These are phyloP conservation scores for Xenosphaeropsis pyriputrescens DNA, from an alignment of 2,329 filamentous ascomycete species.

Conservation along the genomic window DNA sequence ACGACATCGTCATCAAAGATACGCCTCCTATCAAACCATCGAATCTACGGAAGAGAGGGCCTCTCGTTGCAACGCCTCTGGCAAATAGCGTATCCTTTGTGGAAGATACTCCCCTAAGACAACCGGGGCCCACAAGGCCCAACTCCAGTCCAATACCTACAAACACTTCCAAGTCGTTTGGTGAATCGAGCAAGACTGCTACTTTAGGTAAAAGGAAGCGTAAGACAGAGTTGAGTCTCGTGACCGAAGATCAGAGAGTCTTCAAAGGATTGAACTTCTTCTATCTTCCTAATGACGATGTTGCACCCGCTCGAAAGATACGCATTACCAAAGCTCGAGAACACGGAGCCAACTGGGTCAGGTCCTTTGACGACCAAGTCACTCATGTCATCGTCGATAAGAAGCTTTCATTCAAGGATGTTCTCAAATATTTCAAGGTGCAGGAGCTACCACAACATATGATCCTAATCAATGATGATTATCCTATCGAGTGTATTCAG, in stretches of 20 bases:
- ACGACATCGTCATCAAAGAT: slow-evolving; percentile 1
- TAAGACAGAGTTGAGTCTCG: slow-evolving; percentile 24
- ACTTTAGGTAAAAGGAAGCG: slow-evolving; percentile 28
- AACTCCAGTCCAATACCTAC: slow-evolving; percentile 3
- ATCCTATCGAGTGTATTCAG: slow-evolving; percentile 52
- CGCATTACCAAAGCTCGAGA: slow-evolving; percentile 64
- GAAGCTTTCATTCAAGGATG: slow-evolving; percentile 43
- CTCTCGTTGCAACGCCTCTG: background rate
- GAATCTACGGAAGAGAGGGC: background rate
- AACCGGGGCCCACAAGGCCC: slow-evolving; percentile 4
- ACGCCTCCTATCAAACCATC: slow-evolving; percentile 1
- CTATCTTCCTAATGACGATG: slow-evolving; percentile 72
- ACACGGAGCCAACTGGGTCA: slow-evolving; percentile 61
- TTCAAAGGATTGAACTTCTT: slow-evolving; percentile 50
- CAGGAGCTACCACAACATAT: slow-evolving; percentile 21
- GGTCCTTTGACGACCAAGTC: slow-evolving; percentile 35
- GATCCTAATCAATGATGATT: slow-evolving; percentile 51
- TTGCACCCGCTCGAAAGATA: slow-evolving; percentile 47
- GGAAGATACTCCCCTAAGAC: slow-evolving; percentile 1
- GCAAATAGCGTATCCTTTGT: slow-evolving; percentile 1
- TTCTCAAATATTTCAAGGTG: slow-evolving; percentile 38
- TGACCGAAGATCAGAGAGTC: slow-evolving; percentile 37
- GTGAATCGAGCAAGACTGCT: slow-evolving; percentile 6
- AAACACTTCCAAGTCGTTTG: slow-evolving; percentile 2
- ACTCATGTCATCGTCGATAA: slow-evolving; percentile 76